phyloP scores from a whole-genome alignment of 441 rosid genomes.

The Lepidium campestre region DNA sequence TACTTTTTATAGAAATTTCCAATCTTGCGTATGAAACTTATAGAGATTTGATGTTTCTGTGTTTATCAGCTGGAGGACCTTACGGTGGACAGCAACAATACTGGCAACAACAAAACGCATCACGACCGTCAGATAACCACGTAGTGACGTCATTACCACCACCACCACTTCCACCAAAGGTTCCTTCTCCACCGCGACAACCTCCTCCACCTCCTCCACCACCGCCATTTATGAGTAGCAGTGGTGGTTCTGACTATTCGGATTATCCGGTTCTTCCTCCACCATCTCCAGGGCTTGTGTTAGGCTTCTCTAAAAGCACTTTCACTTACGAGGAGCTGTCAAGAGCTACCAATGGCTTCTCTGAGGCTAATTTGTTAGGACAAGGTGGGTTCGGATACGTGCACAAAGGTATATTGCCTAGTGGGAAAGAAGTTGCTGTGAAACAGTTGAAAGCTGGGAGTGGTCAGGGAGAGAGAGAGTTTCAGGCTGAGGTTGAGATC shows the following conservation, averaged over 20 bases:
- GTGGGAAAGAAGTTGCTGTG: constrained; percentile 92
- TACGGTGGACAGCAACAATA: constrained; percentile 59
- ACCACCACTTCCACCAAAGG: constrained; percentile 38
- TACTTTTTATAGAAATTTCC: neutral
- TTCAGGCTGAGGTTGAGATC: constrained; percentile 96
- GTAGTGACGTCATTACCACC: constrained; percentile 33
- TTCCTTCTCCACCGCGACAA: constrained; percentile 45
- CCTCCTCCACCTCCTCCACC: constrained; percentile 55
- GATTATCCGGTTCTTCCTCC: constrained; percentile 63
- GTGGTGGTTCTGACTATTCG: constrained; percentile 79
- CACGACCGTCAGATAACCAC: constrained; percentile 41
- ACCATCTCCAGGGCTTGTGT: constrained; percentile 66
- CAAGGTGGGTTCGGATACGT: constrained; percentile 99
- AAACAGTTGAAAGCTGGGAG: constrained; percentile 94
- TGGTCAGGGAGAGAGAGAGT: constrained; percentile 97
- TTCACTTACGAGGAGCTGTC: constrained; percentile 81
- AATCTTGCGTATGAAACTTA: neutral
- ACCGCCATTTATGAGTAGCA: constrained; percentile 63
- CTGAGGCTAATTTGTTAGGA: constrained; percentile 83
- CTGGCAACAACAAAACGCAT: constrained; percentile 68
- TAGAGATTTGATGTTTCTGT: neutral
- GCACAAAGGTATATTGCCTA: constrained; percentile 87
- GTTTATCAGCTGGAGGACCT: constrained; percentile 44
- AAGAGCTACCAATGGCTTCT: constrained; percentile 89
- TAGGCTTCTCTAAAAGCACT: constrained; percentile 80